These are phyloP conservation scores for Austroboletus eburneus DNA, from an alignment of 768 basidiomycete genomes.

Conservation along the genomic window DNA sequence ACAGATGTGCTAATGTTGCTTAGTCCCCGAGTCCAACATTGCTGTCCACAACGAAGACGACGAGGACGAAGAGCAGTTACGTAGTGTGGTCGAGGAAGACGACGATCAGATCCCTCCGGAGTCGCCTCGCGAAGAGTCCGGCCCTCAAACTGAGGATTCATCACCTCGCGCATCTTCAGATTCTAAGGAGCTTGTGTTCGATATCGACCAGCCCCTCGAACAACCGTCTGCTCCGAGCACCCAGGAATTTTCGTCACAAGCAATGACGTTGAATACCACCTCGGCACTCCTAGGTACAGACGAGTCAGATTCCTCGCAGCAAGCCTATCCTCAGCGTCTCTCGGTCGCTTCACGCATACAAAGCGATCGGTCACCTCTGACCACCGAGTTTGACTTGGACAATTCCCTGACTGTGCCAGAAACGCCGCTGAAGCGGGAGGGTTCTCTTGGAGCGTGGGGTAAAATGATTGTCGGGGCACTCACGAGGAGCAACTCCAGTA, in stretches of 20 bases:
- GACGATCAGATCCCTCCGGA: slow-evolving; percentile 50
- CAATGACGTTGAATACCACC: slow-evolving; percentile 40
- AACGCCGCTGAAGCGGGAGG: slow-evolving; percentile 55
- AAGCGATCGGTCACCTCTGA: slow-evolving; percentile 54
- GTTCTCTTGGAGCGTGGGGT: slow-evolving; percentile 60
- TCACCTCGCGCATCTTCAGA: slow-evolving; percentile 55
- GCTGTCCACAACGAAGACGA: slow-evolving; percentile 53
- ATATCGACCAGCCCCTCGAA: slow-evolving; percentile 59
- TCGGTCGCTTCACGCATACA: slow-evolving; percentile 61
- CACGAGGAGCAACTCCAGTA: slow-evolving; percentile 58
- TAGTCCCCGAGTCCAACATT: slow-evolving; percentile 62
- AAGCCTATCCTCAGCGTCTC: slow-evolving; percentile 52
- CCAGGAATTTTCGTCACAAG: slow-evolving; percentile 47
- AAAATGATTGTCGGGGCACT: slow-evolving; percentile 63
- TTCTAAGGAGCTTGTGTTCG: slow-evolving; percentile 60
- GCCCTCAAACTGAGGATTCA: slow-evolving; percentile 45
- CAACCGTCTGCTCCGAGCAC: slow-evolving; percentile 40
- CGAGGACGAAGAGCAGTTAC: slow-evolving; percentile 40
- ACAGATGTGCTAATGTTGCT: slow-evolving; percentile 8
- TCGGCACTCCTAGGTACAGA: slow-evolving; percentile 40
- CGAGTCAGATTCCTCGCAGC: slow-evolving; percentile 49
- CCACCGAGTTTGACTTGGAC: slow-evolving; percentile 48
- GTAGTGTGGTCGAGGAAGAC: slow-evolving; percentile 37
- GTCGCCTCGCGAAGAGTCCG: slow-evolving; percentile 46
- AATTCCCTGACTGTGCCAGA: slow-evolving; percentile 41